Base-by-base conservation (phyloP, 352 stramenopile genomes). In the Saprolegnia parasitica region DNA sequence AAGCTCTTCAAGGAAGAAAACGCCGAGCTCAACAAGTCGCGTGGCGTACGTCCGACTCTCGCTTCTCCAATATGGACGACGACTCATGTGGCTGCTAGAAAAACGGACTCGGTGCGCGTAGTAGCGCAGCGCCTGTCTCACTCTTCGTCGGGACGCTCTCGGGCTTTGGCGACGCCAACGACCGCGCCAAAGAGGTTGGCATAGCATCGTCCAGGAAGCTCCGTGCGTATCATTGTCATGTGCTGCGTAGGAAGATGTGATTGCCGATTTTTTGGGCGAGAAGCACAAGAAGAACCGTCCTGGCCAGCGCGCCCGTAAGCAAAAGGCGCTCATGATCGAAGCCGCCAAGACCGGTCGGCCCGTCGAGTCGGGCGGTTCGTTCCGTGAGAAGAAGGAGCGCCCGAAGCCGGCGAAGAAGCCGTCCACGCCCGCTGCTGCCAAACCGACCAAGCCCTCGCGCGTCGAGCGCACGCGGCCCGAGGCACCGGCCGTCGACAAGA, bases 261-360 rank as follows among this genome's bases (percentile, higher is more conserved):
- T 94, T 67, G 86, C 86, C 37, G 86, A 92, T 65, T 92, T 94
- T 56, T 63, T 94, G 56, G 86, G 86, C 32, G 86, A 94, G 70
- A 91, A 83, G 57, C 90, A 91, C 73, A 91, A 91, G 78, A 94
- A 94, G 72, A 94, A 94, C 71, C 84, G 86, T 18, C 67, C 84
- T 8, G 86, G 86, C 21, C 86, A 94, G 56, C 81, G 81, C 61
- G 86, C 86, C n/a, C 83, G 86, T 65, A 81, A 84, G 1, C 84
- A 91, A 71, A 91, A 92, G 73, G 86, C 86, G 29, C 82, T 92
- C 21, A 83, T 83, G 0, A 67, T 83, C 57, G 86, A 94, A 68
- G 83, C 91, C 57, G 72, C 80, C 0, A 65, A 73, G 21, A 81
- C 78, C 40, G 74, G 77, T 37, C 78, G 84, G 42, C 70, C 67